Base-by-base conservation (phyloP, 169 alveolate species). In the Plasmodium cynomolgi region DNA sequence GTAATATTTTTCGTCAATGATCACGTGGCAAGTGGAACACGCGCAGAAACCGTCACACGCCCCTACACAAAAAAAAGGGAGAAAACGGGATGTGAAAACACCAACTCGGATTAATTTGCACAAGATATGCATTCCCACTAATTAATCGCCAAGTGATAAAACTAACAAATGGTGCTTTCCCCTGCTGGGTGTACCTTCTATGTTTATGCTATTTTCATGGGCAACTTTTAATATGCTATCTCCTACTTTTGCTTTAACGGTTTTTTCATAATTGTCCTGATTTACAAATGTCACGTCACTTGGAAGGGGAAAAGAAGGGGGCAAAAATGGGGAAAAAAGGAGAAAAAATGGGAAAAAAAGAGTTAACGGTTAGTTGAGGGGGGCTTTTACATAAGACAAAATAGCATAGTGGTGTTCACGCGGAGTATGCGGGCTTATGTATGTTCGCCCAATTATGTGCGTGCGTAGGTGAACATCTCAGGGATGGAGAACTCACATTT, bases 1-100 rank as follows among this genome's bases (percentile, higher is more conserved):
- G 93, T 98, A 98, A 33, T 97, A 84, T 56, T 97, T 96, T 92
- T 98, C 97, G 62, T 97, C 99, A 82, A 99, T 93, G 34, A 98
- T 98, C 3, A 99, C 99, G 95, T 99, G 99, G 92, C 99, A 99
- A 0, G 99, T 99, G 13, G 99, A 98, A 84, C 99, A 99, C 1
- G 99, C 99, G 56, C 97, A 95, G 71, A 98, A 96, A 44, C 98
- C 99, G 83, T 98, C 99, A 84, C 99, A 99, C 29, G 99, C 99
- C 5, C 99, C 99, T 98, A 97, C 98, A 50, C 96, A 86, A 15
- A 41, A 47, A 77, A 31, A 20, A 3, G 33, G 17, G 13, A 31
- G 5, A 50, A 50, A 54, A 50, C 0, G 26, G 15, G 71, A 41
- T 39, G 71, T 15, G 29, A 74, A 62, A 54, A 41, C 29, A 50